Evolutionary conservation across 805 yeast genomes (phyloP), one percentile per base, ranked within the genome.

Genomic region (Candida koratica): DNA sequence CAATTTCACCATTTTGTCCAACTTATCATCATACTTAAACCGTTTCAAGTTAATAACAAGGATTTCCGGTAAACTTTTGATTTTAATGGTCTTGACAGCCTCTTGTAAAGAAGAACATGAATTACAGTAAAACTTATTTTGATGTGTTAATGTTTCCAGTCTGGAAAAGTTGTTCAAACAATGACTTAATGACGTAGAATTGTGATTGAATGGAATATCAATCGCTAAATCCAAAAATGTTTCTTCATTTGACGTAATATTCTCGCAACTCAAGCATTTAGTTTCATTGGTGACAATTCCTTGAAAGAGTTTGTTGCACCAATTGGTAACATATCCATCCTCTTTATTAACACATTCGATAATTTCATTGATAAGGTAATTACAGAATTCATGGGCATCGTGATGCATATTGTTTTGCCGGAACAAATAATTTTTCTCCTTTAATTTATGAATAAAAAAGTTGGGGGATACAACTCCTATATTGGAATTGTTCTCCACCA

Each of bases 361-460:
- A 13, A 69, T 67, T 46, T 65, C 75, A 58, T 93, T 93, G 36
- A 93, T 66, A 47, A 89, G 56, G 52, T 84, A 89, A 56, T 89
- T 90, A 53, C 89, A 71, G 58, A 93, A 93, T 61, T 93, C 98
- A 60, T 93, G 98, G 4, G 97, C 97, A 66, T 93, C 98, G 55
- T 93, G 98, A 56, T 93, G 98, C 96, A 88, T 89, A 46, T 66
- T 66, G 28, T 84, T 79, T 39, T 87, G 81, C 43, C 95, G 69
- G 58, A 93, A 93, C 49, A 90, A 64, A 48, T 80, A 84, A 55
- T 90, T 93, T 46, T 85, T 89, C 38, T 74, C 74, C 56, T 87
- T 90, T 37, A 90, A 65, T 36, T 81, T 81, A 30, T 78, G 81
- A 28, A 93, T 75, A 32, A 93, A 73, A 47, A 75, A 72, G 18